Evolutionary conservation across 1,284 basidiomycete species (phyloP).

Genomic region (Irpex sp.): DNA sequence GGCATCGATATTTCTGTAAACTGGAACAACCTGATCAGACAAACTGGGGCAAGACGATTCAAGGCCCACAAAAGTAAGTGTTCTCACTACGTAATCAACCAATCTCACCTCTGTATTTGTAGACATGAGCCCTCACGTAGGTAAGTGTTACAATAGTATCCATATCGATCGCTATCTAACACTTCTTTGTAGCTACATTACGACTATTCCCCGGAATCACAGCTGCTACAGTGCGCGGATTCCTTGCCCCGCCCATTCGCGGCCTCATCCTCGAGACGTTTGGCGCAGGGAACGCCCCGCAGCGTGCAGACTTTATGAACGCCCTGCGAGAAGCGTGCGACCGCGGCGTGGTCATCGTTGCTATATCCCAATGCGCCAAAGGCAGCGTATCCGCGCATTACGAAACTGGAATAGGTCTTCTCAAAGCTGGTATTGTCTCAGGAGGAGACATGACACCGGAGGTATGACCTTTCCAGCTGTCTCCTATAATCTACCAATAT

Average conservation of each 20-base stretch:
- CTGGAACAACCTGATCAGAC: conserved; percentile 81
- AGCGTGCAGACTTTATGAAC: conserved; percentile 62
- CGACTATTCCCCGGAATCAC: conserved; percentile 89
- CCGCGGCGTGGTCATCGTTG: conserved; percentile 83
- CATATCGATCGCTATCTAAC: background rate
- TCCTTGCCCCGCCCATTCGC: conserved; percentile 66
- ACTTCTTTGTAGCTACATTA: conserved; percentile 51
- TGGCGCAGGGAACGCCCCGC: conserved; percentile 85
- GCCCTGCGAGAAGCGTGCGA: conserved; percentile 79
- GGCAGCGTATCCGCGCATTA: conserved; percentile 80
- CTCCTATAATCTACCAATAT: background rate
- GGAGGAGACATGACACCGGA: conserved; percentile 94
- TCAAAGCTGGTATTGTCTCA: conserved; percentile 71
- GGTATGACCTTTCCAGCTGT: conserved; percentile 36
- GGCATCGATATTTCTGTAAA: conserved; percentile 88
- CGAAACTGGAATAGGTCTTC: conserved; percentile 75
- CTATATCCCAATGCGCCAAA: conserved; percentile 87
- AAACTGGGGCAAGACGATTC: conserved; percentile 74
- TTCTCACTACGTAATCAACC: background rate
- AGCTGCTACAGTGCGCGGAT: conserved; percentile 65
- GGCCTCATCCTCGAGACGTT: conserved; percentile 89
- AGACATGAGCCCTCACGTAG: conserved; percentile 80
- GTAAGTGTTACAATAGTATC: conserved; percentile 33
- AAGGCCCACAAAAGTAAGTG: conserved; percentile 70
- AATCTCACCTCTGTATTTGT: conserved; percentile 8